A percentile compares a stretch with the other conserved stretches of the same genome.
phyloP scores from a whole-genome alignment of 2,329 filamentous ascomycete species.

The Ophiostoma pallidulum region DNA sequence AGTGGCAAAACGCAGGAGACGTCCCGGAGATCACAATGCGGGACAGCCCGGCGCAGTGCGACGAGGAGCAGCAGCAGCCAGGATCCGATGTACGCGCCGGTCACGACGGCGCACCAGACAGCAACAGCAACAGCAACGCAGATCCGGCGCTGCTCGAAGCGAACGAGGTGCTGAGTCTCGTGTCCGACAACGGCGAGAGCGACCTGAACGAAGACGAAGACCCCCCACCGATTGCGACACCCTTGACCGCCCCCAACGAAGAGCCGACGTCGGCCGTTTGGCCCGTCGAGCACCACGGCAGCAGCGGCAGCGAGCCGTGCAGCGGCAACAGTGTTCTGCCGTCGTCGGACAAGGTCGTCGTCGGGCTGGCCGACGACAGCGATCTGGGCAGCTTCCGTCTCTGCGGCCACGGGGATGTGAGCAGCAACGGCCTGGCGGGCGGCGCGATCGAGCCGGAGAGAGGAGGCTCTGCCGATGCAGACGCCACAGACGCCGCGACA shows the following conservation, averaged over 20 bases:
- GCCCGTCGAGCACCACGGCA: constrained; percentile 11
- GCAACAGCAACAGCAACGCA: neutral
- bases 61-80: neutral
- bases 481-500: too few species aligned
- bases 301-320: constrained; percentile 5
- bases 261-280: constrained; percentile 10
- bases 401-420: neutral
- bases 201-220: constrained; percentile 16
- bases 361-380: neutral
- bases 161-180: constrained; percentile 16
- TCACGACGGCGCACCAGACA: neutral
- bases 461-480: too few species aligned
- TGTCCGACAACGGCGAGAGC: constrained; percentile 18
- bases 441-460: too few species aligned
- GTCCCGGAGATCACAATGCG: constrained; percentile 10
- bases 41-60: neutral
- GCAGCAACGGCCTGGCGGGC: neutral
- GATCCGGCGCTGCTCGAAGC: constrained; percentile 2
- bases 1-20: neutral
- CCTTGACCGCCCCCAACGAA: constrained; percentile 5
- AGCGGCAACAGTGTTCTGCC: neutral
- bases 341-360: neutral
- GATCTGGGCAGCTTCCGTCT: neutral
- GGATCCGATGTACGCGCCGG: neutral
- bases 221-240: constrained; percentile 13